Base-by-base conservation (phyloP, 768 basidiomycete genomes). In the Serendipita sp. region DNA sequence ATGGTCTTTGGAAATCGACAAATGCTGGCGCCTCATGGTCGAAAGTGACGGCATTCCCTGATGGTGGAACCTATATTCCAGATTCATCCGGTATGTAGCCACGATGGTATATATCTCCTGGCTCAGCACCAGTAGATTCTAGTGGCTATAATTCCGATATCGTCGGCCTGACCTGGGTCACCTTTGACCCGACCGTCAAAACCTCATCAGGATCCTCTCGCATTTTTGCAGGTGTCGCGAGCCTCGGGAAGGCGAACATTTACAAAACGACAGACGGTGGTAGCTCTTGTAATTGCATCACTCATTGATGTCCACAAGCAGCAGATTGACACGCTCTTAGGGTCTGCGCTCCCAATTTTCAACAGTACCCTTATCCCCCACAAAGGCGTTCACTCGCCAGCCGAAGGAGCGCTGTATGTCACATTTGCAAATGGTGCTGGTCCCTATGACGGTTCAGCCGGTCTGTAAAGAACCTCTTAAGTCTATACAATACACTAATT, bases 151-250 rank as follows among this genome's bases (percentile, higher is more conserved):
- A 74, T 65, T 74, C 67, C 73, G 75, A 77, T 67, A 73, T 71
- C 46, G 71, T 75, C 37, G 76, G 76, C 41, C 76, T 85, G 63
- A 72, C 83, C n/a, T 86, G 80, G 78, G 82, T 86, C 37, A 84
- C 83, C 0, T 85, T 85, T 68, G 83, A 85, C 68, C 34, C 45
- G 3, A 64, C 69, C 24, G 65, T 69, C 18, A 67, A 67, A 45
- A 74, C 78, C 45, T 77, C 82, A 3, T 80, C 83, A n/a, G 82
- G 83, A 3, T 72, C 76, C 2, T 74, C 76, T 32, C 80, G 83
- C 54, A 86, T 86, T 38, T 86, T 86, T 64, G 83, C 84, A 37
- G 85, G 85, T 65, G 84, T 86, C 34, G 83, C 81, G 0, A 85
- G 77, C 67, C 73, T 75, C 37, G 82, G 81, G 1, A 73, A 80